Base-by-base conservation (phyloP, 2,329 filamentous ascomycete genomes). In the Ramularia endophylla region DNA sequence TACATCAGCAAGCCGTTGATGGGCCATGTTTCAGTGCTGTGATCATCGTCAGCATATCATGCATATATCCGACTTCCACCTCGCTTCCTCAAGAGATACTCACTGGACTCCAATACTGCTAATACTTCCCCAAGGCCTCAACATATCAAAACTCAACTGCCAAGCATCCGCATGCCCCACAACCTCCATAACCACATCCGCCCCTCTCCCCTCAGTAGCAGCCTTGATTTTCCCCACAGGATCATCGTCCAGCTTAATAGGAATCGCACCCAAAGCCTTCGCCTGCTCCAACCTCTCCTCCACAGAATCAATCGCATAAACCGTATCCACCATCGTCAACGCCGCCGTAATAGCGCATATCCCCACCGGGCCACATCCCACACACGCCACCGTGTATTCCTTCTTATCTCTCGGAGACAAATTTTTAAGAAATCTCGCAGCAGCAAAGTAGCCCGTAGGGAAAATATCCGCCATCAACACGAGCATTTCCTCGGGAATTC, bases 401-500 rank as follows among this genome's bases (percentile, higher is more conserved):
- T 71, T 65, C 38, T 82, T 75, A 41, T 80, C 72, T 46, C 79
- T 72, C 11, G 58, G 56, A 11, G 66, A 70, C 28, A 82, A 71
- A 57, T 81, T 67, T 43, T 77, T 77, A 62, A 94, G 83, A 5
- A 81, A 89, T 57, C 87, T 92, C 43, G 75, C 74, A 4, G 85
- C 85, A 5, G 86, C 88, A 54, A 89, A 94, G 66, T 80, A 94
- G 6, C 89, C 85, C 0, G 71, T 75, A 20, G 88, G 88, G 64
- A 92, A 94, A 55, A 95, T 94, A 59, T 95, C 88, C 12, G 86
- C 87, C 88, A 95, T 94, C 18, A 95, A 74, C 5, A 94, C 80
- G 36, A 94, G 72, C 27, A 80, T 80, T 50, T 84, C 76, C 52
- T 90, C 82, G 15, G 82, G 77, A 43, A 94, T 83, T 7, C 74